Percentiles rank a stretch among this genome's conserved stretches.
Evolutionary conservation across 1,284 basidiomycete species (phyloP).

Genomic region (Leucoagaricus sp.): DNA sequence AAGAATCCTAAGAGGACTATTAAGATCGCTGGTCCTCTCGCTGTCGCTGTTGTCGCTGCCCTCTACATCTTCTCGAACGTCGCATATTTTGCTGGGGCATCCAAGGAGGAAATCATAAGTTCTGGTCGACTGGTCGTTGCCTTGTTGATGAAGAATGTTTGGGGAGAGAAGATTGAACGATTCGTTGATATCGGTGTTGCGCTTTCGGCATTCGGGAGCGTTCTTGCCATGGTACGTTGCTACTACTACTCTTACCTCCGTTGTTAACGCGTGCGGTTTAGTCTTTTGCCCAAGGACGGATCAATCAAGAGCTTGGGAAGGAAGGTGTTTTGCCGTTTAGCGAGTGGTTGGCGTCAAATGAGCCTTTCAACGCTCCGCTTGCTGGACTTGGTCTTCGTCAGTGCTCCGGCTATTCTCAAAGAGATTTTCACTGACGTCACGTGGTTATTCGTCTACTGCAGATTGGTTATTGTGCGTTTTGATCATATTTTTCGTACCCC

Average conservation of each 20-base stretch:
- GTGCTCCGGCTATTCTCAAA: not conserved
- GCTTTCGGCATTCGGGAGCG: slow-evolving; percentile 54
- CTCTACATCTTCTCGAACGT: slow-evolving; percentile 40
- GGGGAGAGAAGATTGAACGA: slow-evolving; percentile 48
- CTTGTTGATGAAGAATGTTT: slow-evolving; percentile 57
- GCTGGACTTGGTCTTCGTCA: slow-evolving; percentile 30
- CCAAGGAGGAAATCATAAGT: slow-evolving; percentile 36
- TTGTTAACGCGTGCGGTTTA: slow-evolving; percentile 15
- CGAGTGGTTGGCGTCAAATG: slow-evolving; percentile 36
- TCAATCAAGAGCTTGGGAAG: slow-evolving; percentile 40
- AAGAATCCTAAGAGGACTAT: slow-evolving; percentile 37
- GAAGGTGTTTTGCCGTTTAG: slow-evolving; percentile 40
- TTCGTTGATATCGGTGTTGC: slow-evolving; percentile 54
- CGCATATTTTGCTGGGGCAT: slow-evolving; percentile 39
- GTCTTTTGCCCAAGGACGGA: slow-evolving; percentile 37
- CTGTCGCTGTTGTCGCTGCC: slow-evolving; percentile 32
- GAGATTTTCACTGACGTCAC: not conserved
- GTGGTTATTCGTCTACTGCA: no score
- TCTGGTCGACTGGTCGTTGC: slow-evolving; percentile 35
- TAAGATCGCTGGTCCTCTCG: slow-evolving; percentile 37
- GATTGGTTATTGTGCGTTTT: slow-evolving; percentile 31
- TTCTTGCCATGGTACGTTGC: slow-evolving; percentile 44
- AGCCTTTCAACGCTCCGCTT: slow-evolving; percentile 38
- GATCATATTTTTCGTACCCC: slow-evolving; percentile 36
- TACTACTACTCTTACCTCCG: no score